Percentiles rank a stretch among this genome's conserved stretches.
Evolutionary conservation across 2,329 filamentous ascomycete species (phyloP).

Genomic region (Zymoseptoria passerinii): DNA sequence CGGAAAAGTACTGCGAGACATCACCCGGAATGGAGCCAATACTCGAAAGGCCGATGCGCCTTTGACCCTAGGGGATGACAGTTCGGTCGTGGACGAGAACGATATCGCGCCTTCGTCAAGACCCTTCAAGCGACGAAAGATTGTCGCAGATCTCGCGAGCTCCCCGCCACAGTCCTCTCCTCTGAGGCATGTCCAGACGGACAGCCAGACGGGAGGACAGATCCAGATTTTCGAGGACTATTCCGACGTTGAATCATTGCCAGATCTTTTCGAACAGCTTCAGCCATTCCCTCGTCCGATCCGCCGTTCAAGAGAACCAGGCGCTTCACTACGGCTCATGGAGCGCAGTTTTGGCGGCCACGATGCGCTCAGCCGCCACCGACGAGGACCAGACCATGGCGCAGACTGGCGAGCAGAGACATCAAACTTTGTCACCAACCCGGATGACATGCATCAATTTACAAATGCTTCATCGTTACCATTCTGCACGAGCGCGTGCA

Average conservation of each 20-base stretch:
- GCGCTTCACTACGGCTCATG: conserved; percentile 32
- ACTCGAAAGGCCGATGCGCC: conserved; percentile 15
- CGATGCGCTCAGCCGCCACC: conserved; percentile 33
- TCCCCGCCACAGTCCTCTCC: conserved; percentile 45
- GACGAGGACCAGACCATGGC: conserved; percentile 34
- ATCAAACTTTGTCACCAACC: conserved; percentile 50
- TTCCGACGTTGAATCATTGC: conserved; percentile 30
- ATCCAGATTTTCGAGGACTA: conserved; percentile 17
- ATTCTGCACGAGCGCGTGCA: conserved; percentile 58
- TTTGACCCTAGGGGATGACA: conserved; percentile 9
- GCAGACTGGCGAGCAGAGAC: conserved; percentile 52
- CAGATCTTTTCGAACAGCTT: conserved; percentile 33
- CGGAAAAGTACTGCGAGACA: conserved; percentile 41
- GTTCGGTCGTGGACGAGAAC: conserved; percentile 7
- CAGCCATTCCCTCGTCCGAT: conserved; percentile 38
- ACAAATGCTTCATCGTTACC: conserved; percentile 47
- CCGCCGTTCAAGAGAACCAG: conserved; percentile 30
- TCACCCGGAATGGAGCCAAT: conserved; percentile 41
- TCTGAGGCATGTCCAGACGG: conserved; percentile 31
- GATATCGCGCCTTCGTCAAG: conserved; percentile 21
- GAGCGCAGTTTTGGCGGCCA: conserved; percentile 41
- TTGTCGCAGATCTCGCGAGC: conserved; percentile 31
- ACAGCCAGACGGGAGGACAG: conserved; percentile 2
- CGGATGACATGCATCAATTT: conserved; percentile 47
- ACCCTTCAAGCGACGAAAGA: conserved; percentile 24